Base-by-base conservation (phyloP, 495 filamentous ascomycete species). In the Glarea lozoyensis region DNA sequence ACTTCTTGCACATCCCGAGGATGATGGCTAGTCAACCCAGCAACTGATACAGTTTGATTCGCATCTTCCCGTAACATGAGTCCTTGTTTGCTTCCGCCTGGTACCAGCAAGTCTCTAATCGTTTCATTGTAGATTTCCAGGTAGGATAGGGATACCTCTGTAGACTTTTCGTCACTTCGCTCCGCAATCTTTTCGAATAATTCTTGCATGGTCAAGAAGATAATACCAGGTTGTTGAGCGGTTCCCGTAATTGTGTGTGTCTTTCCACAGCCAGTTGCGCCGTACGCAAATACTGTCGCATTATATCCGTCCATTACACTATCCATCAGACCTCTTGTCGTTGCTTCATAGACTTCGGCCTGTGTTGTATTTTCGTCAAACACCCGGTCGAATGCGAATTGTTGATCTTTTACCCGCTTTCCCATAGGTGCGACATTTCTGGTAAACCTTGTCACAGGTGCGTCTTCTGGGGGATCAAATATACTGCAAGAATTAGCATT, bases 61-160 rank as follows among this genome's bases (percentile, higher is more conserved):
- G 79, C 79, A 63, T 99, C 92, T 65, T 99, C 92, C 23, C 92
- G 85, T 13, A 99, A 75, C 81, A 93, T 94, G 52, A 99, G 62
- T 12, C 86, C 85, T 46, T 78, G 74, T 61, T 95, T 97, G 60
- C 81, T 84, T 23, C 82, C 86, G 19, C 86, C 84, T 3, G 86
- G 83, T 15, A 94, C 81, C 10, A 99, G 74, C 52, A 99, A 65
- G 61, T 99, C 92, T 30, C 92, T 84, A 47, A 99, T 99, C 0
- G 90, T 97, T 62, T 99, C 92, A 57, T 99, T 99, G 69, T 99
- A 99, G 35, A 99, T 99, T 58, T 99, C 92, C 12, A 99, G 75
- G 60, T 97, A 99, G 0, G 89, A 96, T 10, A 99, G 79, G 0
- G 88, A 87, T 24, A 99, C 62, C 54, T 96, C 88, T 13, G 88